Base-by-base conservation (phyloP, 1,284 basidiomycete species). In the Cryptococcus sp. region DNA sequence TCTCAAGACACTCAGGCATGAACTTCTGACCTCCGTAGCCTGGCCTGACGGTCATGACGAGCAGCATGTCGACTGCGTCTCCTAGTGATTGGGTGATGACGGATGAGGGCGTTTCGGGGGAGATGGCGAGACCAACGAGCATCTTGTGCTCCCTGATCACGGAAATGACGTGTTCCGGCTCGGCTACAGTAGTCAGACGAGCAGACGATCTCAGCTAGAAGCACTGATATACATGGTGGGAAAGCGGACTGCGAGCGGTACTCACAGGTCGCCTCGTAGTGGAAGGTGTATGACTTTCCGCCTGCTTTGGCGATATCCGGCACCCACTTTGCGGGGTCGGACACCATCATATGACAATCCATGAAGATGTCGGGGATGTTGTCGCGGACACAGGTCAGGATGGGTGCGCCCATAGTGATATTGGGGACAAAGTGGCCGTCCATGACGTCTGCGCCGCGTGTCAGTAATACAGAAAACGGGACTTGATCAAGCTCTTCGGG, bases 341-440 rank as follows among this genome's bases (percentile, higher is more conserved):
- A 80, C 17, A 99, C 96, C 96, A 99, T 99, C 96, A 99, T 99
- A 81, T 99, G 96, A 80, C 94, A 98, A 79, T 99, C 96, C 95
- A 99, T 99, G 81, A 94, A 99, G 67, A 97, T 95, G 57, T 88
- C 89, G 5, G 94, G 93, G 20, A 98, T 85, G 48, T 88, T 86
- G 79, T 94, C 93, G 55, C 85, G 83, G n/a, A 99, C 89, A 65
- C 88, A 91, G 20, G 88, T 83, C 40, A 99, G 84, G 52, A 99
- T 85, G 3, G 95, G 95, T 27, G 93, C 88, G 56, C 93, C 93
- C 87, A 95, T 92, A 20, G 93, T 94, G 78, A 97, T 94, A 78
- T 98, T 99, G 39, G 95, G 94, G 23, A 99, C 96, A 75, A 99
- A 99, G 79, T 99, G 92, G 56, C 94, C 93, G 75, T 97, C 93